Percentiles rank a stretch among this genome's conserved stretches.
Conservation (phyloP, 2,329 filamentous ascomycete species). For the Nothophaeocryptopus gaeumannii region DNA sequence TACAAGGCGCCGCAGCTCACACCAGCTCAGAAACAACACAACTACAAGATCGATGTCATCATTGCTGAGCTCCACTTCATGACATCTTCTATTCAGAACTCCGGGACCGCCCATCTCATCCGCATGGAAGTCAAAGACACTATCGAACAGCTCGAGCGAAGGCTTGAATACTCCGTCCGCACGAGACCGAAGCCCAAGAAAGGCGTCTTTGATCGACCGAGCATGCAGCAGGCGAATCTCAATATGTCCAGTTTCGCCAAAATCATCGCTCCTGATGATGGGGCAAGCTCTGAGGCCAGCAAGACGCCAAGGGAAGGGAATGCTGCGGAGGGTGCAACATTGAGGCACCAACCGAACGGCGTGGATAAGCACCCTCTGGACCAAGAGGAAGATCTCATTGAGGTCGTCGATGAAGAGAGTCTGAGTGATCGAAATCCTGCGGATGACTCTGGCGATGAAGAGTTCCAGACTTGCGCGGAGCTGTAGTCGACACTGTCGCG, state of each 20-base stretch:
- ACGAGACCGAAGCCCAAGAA: conserved; percentile 49
- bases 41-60: conserved; percentile 67
- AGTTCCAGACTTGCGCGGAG: conserved; percentile 6
- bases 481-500: background rate
- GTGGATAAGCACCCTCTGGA: background rate
- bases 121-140: conserved; percentile 74
- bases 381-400: background rate
- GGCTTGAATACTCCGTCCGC: conserved; percentile 68
- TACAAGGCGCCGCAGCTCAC: conserved; percentile 13
- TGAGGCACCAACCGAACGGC: too few relatives aligned
- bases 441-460: background rate
- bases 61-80: conserved; percentile 54
- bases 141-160: conserved; percentile 70
- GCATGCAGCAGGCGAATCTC: background rate
- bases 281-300: background rate
- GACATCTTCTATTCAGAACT: conserved; percentile 29
- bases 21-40: conserved; percentile 56
- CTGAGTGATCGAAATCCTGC: background rate
- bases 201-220: conserved; percentile 25
- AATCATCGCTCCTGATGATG: background rate
- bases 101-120: conserved; percentile 68
- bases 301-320: background rate
- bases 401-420: background rate
- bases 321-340: too few relatives aligned
- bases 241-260: background rate